Percentiles rank a stretch among this genome's conserved stretches.
Conservation (phyloP, 257 asterid species). For the Solanum appendiculatum region DNA sequence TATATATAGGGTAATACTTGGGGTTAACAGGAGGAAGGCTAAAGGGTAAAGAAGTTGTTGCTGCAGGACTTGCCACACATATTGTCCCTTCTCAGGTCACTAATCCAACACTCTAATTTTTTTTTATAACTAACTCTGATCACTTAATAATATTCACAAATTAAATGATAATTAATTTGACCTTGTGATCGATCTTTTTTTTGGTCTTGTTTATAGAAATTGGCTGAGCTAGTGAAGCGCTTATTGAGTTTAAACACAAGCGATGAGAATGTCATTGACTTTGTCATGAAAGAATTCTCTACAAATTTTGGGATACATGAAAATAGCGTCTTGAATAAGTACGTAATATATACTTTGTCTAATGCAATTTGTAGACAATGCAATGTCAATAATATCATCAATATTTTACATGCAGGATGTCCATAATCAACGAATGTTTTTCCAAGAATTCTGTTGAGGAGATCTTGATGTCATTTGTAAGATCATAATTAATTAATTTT, state of each 20-base stretch:
- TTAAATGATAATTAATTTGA: too few species aligned
- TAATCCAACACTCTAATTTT: too few species aligned
- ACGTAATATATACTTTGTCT: not conserved
- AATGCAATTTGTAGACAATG: too few species aligned
- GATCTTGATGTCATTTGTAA: slow-evolving; percentile 57
- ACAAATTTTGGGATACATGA: slow-evolving; percentile 40
- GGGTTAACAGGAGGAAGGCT: not conserved
- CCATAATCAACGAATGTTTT: slow-evolving; percentile 54
- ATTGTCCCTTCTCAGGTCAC: not conserved
- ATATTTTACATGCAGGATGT: slow-evolving; percentile 63
- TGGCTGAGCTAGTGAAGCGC: not conserved
- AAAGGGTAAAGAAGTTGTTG: not conserved
- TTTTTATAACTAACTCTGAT: too few species aligned
- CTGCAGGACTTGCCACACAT: not conserved
- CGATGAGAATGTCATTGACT: not conserved
- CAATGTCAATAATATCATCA: too few species aligned
- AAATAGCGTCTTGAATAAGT: slow-evolving; percentile 68
- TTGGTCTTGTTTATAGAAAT: too few species aligned
- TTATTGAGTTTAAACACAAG: not conserved
- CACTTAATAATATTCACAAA: too few species aligned
- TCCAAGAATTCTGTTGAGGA: slow-evolving; percentile 74
- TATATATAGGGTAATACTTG: not conserved
- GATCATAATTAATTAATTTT: slow-evolving; percentile 6
- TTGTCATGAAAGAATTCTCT: slow-evolving; percentile 1
- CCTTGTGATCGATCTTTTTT: too few species aligned